These are phyloP conservation scores for Tetradesmus lagerheimii DNA, from an alignment of 139 green algal species.

Conservation along the genomic window DNA sequence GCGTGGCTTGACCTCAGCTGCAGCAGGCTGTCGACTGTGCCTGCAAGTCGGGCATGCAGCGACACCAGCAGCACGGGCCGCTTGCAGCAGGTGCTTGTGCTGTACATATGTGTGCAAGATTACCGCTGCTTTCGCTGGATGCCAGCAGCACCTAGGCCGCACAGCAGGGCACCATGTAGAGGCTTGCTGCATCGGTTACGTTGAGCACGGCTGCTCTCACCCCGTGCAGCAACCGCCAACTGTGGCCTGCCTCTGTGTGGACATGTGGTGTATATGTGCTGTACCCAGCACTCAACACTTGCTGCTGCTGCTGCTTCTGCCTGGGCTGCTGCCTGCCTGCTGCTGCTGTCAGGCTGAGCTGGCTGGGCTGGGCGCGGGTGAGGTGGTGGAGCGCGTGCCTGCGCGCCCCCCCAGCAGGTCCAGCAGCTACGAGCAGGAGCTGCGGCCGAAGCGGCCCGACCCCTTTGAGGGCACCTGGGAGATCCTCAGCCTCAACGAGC, in stretches of 20 bases:
- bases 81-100: too few species aligned
- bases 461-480: constrained; percentile 76
- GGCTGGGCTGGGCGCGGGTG: constrained; percentile 55
- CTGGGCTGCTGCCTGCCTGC: too few species aligned
- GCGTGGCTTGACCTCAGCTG: not conserved
- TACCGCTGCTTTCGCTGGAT: too few species aligned
- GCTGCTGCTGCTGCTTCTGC: not conserved
- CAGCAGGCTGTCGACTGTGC: not conserved
- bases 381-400: constrained; percentile 64
- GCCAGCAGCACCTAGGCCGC: too few species aligned
- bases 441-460: constrained; percentile 26
- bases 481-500: constrained; percentile 64
- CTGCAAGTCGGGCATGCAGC: too few species aligned
- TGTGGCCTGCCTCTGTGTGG: too few species aligned
- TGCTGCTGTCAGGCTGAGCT: constrained; percentile 73
- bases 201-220: too few species aligned
- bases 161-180: too few species aligned
- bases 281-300: not conserved
- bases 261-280: not conserved
- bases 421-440: not conserved
- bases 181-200: too few species aligned
- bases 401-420: constrained; percentile 46
- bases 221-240: too few species aligned
- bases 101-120: too few species aligned
- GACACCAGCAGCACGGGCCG: too few species aligned